These are phyloP conservation scores for Cercospora canescens DNA, from an alignment of 2,329 filamentous ascomycete genomes.

Conservation along the genomic window DNA sequence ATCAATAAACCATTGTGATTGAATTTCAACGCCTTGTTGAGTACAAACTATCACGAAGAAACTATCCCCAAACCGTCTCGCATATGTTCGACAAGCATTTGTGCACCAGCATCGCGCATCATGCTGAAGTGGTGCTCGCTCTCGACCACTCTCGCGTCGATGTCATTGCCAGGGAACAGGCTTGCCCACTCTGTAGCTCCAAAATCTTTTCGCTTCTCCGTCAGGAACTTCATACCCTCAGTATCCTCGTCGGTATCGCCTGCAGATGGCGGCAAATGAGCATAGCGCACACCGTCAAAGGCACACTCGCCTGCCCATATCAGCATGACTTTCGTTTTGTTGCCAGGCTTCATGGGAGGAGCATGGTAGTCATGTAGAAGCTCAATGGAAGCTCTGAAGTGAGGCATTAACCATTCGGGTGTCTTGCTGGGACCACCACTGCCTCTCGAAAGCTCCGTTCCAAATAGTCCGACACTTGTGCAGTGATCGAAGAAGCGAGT, in stretches of 20 bases:
- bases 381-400: slow-evolving; percentile 53
- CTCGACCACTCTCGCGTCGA: slow-evolving; percentile 34
- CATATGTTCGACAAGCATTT: slow-evolving; percentile 2
- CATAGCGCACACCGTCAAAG: slow-evolving; percentile 40
- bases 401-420: slow-evolving; percentile 52
- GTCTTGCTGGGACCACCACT: slow-evolving; percentile 17
- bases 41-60: not conserved
- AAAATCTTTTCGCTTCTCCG: slow-evolving; percentile 50
- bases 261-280: slow-evolving; percentile 36
- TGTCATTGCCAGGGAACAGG: slow-evolving; percentile 42
- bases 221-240: slow-evolving; percentile 51
- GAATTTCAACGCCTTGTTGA: not conserved
- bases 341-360: slow-evolving; percentile 32
- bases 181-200: slow-evolving; percentile 50
- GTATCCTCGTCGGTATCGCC: slow-evolving; percentile 42
- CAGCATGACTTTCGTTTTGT: slow-evolving; percentile 44
- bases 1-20: not conserved
- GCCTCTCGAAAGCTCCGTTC: slow-evolving; percentile 38
- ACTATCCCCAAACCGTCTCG: not conserved
- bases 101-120: slow-evolving; percentile 33
- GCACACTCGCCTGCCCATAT: slow-evolving; percentile 53
- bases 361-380: slow-evolving; percentile 47
- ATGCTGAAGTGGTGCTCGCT: slow-evolving; percentile 44
- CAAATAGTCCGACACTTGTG: slow-evolving; percentile 49
- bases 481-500: slow-evolving; percentile 52